phyloP scores from a whole-genome alignment of 495 filamentous ascomycete species.

The Penicillium malachiteum region DNA sequence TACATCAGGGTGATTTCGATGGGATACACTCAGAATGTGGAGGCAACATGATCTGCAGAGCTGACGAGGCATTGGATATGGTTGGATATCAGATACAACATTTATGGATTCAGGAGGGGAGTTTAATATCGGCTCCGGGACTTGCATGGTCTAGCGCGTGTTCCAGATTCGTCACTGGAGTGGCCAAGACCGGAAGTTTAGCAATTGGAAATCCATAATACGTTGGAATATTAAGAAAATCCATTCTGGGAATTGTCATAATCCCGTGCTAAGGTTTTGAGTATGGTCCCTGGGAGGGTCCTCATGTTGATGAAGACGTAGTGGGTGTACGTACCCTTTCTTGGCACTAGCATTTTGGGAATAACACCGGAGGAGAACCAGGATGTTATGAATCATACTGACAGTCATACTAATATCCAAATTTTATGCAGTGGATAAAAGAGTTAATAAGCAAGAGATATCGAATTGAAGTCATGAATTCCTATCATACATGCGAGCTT shows the following conservation, averaged over 20 bases:
- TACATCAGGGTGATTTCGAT: background rate
- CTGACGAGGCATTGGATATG: slow-evolving; percentile 11
- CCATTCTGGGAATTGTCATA: background rate
- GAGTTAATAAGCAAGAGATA: too few relatives aligned
- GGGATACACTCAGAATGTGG: too few relatives aligned
- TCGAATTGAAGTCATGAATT: too few relatives aligned
- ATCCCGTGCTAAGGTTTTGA: too few relatives aligned
- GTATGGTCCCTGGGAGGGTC: background rate
- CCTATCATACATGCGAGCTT: too few relatives aligned
- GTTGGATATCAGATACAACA: background rate
- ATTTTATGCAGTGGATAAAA: too few relatives aligned
- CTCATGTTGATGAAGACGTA: background rate
- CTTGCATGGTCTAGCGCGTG: too few relatives aligned
- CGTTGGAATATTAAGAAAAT: background rate
- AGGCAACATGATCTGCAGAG: slow-evolving; percentile 5
- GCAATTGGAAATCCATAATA: background rate
- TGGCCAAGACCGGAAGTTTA: background rate
- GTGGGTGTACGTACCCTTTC: background rate
- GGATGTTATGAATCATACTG: too few relatives aligned
- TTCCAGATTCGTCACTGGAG: too few relatives aligned
- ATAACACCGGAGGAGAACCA: too few relatives aligned
- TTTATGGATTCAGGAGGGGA: background rate
- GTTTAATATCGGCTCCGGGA: too few relatives aligned
- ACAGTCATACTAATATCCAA: too few relatives aligned
- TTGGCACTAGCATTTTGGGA: background rate